These are phyloP conservation scores for Rhodofomes roseus DNA, from an alignment of 1,284 basidiomycete genomes.

Conservation along the genomic window DNA sequence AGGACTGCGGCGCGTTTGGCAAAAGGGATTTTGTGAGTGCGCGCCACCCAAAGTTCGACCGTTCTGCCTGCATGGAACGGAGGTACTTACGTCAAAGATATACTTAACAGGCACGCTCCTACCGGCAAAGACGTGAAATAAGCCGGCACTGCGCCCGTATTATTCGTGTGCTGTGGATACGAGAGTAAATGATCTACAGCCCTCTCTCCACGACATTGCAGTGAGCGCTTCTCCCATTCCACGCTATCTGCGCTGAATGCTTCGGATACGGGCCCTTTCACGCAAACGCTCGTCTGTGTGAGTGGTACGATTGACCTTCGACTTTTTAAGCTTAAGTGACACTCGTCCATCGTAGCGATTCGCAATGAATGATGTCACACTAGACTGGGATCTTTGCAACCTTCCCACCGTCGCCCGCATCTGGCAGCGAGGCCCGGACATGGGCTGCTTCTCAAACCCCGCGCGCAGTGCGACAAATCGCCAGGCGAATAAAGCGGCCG, in stretches of 20 bases:
- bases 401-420: not conserved
- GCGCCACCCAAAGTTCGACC: too few relatives aligned
- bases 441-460: not conserved
- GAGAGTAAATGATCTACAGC: too few relatives aligned
- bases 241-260: not conserved
- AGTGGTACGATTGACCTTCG: not conserved
- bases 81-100: too few relatives aligned
- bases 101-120: too few relatives aligned
- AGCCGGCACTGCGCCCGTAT: too few relatives aligned
- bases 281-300: not conserved
- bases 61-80: too few relatives aligned
- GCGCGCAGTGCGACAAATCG: not conserved
- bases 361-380: not conserved
- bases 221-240: not conserved
- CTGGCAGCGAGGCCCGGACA: not conserved
- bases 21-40: too few relatives aligned
- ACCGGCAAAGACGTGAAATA: too few relatives aligned
- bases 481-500: not conserved
- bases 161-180: too few relatives aligned
- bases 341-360: not conserved
- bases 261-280: not conserved
- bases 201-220: too few relatives aligned
- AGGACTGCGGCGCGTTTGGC: too few relatives aligned
- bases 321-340: not conserved
- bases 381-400: not conserved